phyloP scores from a whole-genome alignment of 2,329 filamentous ascomycete genomes.

The Botrytis fabae region DNA sequence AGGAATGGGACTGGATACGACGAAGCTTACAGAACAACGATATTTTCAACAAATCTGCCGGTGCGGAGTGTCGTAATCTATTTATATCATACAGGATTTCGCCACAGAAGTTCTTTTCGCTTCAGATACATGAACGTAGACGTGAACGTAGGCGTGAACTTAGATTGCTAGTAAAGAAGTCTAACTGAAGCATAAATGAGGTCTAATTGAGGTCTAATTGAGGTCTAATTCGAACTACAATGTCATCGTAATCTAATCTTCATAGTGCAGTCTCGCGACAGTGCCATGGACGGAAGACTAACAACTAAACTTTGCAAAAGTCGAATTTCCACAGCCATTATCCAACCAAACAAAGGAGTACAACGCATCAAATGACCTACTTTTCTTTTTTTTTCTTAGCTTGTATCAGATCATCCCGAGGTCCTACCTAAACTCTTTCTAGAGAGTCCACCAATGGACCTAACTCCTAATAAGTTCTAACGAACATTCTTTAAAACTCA shows the following conservation, averaged over 20 bases:
- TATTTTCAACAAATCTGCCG: background rate
- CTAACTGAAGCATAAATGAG: background rate
- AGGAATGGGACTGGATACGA: background rate
- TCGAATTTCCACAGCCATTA: background rate
- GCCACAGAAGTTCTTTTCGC: background rate
- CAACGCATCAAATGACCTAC: slow-evolving; percentile 15
- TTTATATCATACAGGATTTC: background rate
- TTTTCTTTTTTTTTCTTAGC: slow-evolving; percentile 18
- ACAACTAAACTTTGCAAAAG: background rate
- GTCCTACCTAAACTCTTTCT: background rate
- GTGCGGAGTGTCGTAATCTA: background rate
- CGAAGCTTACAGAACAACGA: background rate
- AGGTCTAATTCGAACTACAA: background rate
- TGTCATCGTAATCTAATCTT: background rate
- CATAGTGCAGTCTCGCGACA: background rate
- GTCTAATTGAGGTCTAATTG: background rate
- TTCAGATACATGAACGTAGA: background rate
- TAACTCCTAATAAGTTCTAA: background rate
- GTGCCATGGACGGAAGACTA: background rate
- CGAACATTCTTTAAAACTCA: background rate
- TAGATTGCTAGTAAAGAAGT: background rate
- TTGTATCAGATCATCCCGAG: slow-evolving; percentile 25
- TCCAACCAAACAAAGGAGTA: slow-evolving; percentile 9
- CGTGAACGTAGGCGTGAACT: background rate
- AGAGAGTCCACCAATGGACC: background rate